Evolutionary conservation across 73 alveolate species (phyloP), one percentile per base, ranked within the genome.

Genomic region (Symbiodinium pilosum): DNA sequence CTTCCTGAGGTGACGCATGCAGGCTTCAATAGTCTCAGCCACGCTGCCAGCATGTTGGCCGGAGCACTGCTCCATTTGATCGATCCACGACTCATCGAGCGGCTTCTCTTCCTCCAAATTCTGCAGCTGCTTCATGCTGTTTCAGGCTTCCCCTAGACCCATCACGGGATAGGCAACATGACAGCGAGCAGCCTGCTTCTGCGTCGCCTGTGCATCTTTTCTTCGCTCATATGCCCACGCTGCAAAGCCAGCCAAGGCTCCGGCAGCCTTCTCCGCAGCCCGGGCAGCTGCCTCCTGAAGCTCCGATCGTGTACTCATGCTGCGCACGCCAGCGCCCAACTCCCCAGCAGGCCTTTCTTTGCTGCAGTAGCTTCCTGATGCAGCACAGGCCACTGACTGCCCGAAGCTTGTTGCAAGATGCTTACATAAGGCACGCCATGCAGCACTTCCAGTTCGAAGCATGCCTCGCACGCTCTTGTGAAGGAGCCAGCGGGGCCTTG

Each of bases 11-110:
- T 32, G 28, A 75, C 32, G 18, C 18, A 16, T 52, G 36, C 9
- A 77, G 51, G 86, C 30, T 39, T 30, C 16, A 30, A n/a, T 69
- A 11, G 84, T 69, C 84, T 69, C 2, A 28, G 8, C 59, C 14
- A 6, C 21, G 6, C 14, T 47, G 59, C 6, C n/a, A 64, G 38
- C n/a, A 52, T 16, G n/a, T n/a, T n/a, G 87, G 43, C 86, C 95
- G 9, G 30, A 88, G 41, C 43, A 7, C 97, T 91, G 97, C 51
- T 91, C 97, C 97, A 91, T 59, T 21, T 91, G 87, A 68, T 91
- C 97, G 77, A 91, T 91, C 97, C 97, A 91, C 26, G 97, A 91
- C 52, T 91, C 97, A 34, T 91, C 97, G 77, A 91, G 36, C 11
- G 88, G 89, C 52, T 91, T 88, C 68, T 91, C 97, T 11, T 21